phyloP scores from a whole-genome alignment of 768 basidiomycete species.

The Tulasnella calospora region DNA sequence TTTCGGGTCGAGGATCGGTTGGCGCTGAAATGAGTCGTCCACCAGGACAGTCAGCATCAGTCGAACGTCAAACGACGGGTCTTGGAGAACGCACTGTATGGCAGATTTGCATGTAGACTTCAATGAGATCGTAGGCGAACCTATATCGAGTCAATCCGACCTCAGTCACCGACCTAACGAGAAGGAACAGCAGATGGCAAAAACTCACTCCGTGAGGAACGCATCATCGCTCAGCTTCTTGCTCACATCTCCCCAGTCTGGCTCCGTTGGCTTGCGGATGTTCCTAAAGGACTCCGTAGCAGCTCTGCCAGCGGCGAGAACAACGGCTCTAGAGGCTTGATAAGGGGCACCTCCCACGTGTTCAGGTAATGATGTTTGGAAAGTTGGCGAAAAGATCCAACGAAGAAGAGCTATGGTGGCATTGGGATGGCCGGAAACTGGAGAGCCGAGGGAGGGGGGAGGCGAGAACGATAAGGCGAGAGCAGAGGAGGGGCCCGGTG shows the following conservation, averaged over 20 bases:
- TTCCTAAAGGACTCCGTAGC: conserved; percentile 13
- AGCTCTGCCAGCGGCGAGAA: conserved; percentile 6
- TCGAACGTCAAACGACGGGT: conserved; percentile 54
- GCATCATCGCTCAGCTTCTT: conserved; percentile 63
- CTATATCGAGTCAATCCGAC: conserved; percentile 42
- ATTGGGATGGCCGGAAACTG: background rate
- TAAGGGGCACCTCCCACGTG: conserved; percentile 19
- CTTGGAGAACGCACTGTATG: background rate
- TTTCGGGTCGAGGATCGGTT: conserved; percentile 79
- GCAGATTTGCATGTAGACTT: conserved; percentile 76
- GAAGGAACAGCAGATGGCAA: background rate
- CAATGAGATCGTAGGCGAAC: conserved; percentile 87
- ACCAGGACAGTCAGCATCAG: background rate
- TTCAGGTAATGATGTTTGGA: background rate
- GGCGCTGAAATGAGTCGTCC: conserved; percentile 37
- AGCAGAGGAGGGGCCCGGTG: conserved; percentile 17
- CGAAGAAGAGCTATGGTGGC: conserved; percentile 11
- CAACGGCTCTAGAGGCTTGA: conserved; percentile 1
- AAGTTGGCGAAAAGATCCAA: conserved; percentile 15
- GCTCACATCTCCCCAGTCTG: conserved; percentile 72
- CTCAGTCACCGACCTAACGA: conserved; percentile 14
- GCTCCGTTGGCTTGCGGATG: conserved; percentile 34
- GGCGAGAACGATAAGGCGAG: conserved; percentile 19
- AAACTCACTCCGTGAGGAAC: conserved; percentile 77
- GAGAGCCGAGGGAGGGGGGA: conserved; percentile 5